Base-by-base conservation (phyloP, 2,329 filamentous ascomycete species). In the Keithomyces neogunnii region DNA sequence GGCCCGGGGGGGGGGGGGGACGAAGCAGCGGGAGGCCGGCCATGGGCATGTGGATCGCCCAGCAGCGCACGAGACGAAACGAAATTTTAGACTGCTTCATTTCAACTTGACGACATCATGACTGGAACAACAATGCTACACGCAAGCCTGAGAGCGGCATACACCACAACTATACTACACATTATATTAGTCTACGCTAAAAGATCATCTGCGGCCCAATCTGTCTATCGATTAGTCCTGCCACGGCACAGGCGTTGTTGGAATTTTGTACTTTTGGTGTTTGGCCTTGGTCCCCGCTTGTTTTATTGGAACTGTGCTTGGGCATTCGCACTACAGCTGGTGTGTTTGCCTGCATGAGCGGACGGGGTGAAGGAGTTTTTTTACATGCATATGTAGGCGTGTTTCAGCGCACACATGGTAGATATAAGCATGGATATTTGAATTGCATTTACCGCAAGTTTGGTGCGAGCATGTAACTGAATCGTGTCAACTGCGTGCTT, bases 221-320 rank as follows among this genome's bases (percentile, higher is more conserved):
- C 29, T 5, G 10, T 8, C 19, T 49, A 30, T 5, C 3, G 8
- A 19, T 8, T 42, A 26, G n/a, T 45, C 30, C 28, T 45, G 48
- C 11, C 48, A 44, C 45, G 39, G 48, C 31, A 49, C 19, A 45
- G 40, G 48, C 48, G 40, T 49, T 49, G 30, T 45, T 33, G 29
- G 26, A 43, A 43, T 29, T 28, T 26, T 32, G 13, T 32, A 48
- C 28, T 39, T 3, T 29, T 13, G 30, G 30, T 49, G 39, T 49
- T 36, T 32, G 26, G 39, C 39, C n/a, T 44, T 45, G 44, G 6
- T 38, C 28, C 8, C 38, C 48, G 4, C 26, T 40, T 48, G 28
- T 40, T 11, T 48, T 39, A 30, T 39, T 7, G 5, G 42, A 43
- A 40, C 5, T 19, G 19, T 19, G 19, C 19, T 19, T 19, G 33